Base-by-base conservation (phyloP, 164 flowering plant genomes). In the Santalum album region DNA sequence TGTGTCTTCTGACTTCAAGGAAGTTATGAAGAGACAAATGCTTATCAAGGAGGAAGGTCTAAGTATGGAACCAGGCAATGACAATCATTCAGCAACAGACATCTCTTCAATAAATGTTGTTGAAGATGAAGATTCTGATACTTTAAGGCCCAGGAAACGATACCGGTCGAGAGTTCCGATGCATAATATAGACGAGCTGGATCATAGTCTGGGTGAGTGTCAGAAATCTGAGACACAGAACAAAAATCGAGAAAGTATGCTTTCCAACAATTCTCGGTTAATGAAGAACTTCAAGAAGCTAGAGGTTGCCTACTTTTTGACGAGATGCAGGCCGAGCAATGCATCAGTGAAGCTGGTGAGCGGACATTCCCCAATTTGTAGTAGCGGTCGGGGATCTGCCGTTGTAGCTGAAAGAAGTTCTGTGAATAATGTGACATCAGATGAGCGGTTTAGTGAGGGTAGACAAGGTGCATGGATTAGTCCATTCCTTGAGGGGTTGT, bases 401-500 rank as follows among this genome's bases (percentile, higher is more conserved):
- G 78, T 55, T 55, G 60, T 67, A 21, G 77, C 81, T 12, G 96
- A 92, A 69, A 84, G 86, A 72, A 87, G 91, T 72, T 78, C 86
- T 1, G 76, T 78, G n/a, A 81, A 77, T 67, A 79, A 77, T 59
- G 60, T 76, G 59, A 53, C 69, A 18, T 65, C 77, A 10, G 78
- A 71, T 68, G 85, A 78, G 48, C 65, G 32, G 48, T 40, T 19
- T 20, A 53, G 39, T 47, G 83, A 72, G 32, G 58, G 64, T 46
- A 60, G 67, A 62, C 65, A 56, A 67, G 67, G 67, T 72, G 84
- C 78, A 60, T 94, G 97, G 97, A 73, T 90, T 40, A 67, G 75
- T 61, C 89, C 97, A 42, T 90, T 94, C 65, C 90, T 94, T 52
- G 97, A 84, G 55, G 96, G 90, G 35, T 66, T 94, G 45, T 81